A percentile compares a stretch with the other conserved stretches of the same genome.
Evolutionary conservation across 768 basidiomycete genomes (phyloP).

Genomic region (Neoboletus brunneissimus): DNA sequence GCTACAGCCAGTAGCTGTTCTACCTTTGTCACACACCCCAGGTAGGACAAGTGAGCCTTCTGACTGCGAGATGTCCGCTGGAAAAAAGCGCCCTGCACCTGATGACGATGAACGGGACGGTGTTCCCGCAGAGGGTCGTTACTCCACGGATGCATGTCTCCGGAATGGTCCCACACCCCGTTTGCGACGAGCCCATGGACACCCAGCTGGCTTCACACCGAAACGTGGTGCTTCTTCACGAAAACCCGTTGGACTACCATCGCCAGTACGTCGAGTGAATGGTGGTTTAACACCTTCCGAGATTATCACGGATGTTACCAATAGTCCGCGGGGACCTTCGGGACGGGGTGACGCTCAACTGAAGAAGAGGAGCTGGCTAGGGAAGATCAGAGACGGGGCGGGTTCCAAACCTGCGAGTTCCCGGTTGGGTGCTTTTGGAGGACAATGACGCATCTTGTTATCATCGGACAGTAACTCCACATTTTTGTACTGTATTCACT

Average conservation of each 20-base stretch:
- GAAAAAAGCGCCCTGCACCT: slow-evolving; percentile 72
- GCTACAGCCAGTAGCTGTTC: slow-evolving; percentile 6
- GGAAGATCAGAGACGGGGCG: slow-evolving; percentile 56
- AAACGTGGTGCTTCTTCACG: slow-evolving; percentile 50
- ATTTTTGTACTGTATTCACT: slow-evolving; percentile 17
- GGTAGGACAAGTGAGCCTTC: slow-evolving; percentile 36
- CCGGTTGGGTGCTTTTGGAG: slow-evolving; percentile 21
- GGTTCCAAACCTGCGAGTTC: slow-evolving; percentile 19
- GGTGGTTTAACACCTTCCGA: slow-evolving; percentile 37
- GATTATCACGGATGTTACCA: slow-evolving; percentile 59
- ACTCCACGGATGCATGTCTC: slow-evolving; percentile 36
- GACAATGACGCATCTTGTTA: slow-evolving; percentile 23
- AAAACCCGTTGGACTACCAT: slow-evolving; percentile 31
- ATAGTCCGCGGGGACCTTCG: slow-evolving; percentile 48
- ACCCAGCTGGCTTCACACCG: slow-evolving; percentile 73
- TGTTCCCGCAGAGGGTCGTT: slow-evolving; percentile 66
- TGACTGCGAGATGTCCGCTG: slow-evolving; percentile 39
- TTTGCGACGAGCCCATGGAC: slow-evolving; percentile 53
- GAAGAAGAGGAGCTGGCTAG: slow-evolving; percentile 67
- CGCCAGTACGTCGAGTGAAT: slow-evolving; percentile 49
- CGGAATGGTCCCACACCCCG: slow-evolving; percentile 53
- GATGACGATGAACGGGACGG: slow-evolving; percentile 69
- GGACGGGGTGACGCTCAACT: slow-evolving; percentile 21
- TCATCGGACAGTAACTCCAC: slow-evolving; percentile 10
- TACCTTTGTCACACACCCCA: slow-evolving; percentile 47